These are phyloP conservation scores for Cercospora canescens DNA, from an alignment of 2,329 filamentous ascomycete species.

Conservation along the genomic window DNA sequence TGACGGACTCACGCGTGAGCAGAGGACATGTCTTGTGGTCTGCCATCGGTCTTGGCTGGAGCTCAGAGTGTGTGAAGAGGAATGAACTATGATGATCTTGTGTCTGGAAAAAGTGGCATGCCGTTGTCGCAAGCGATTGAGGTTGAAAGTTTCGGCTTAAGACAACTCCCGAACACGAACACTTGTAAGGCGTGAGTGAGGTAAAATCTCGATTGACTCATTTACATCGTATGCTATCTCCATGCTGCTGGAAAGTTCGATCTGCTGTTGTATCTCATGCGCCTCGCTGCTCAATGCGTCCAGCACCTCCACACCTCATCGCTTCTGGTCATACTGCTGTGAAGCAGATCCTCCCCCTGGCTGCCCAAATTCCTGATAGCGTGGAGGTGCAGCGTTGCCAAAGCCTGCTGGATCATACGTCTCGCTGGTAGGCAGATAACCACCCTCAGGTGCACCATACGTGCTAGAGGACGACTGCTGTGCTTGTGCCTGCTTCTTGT, in stretches of 20 bases:
- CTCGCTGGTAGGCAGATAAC: conserved; percentile 24
- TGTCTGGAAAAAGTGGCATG: background rate
- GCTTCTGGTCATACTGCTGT: conserved; percentile 10
- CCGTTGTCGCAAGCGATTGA: background rate
- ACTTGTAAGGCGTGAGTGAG: background rate
- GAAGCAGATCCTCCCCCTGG: conserved; percentile 13
- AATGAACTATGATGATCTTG: background rate
- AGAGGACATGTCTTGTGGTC: conserved; percentile 54
- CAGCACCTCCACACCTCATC: background rate
- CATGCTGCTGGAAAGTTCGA: background rate
- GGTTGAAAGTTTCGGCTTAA: conserved; percentile 5
- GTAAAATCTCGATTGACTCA: background rate
- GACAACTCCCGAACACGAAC: background rate
- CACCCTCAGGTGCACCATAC: conserved; percentile 16
- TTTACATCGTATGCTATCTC: background rate
- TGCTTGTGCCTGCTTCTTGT: conserved; percentile 32
- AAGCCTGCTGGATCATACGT: conserved; percentile 31
- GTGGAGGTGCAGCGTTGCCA: conserved; percentile 28
- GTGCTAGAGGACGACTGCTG: conserved; percentile 24
- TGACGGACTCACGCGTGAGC: conserved; percentile 71
- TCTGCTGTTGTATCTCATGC: conserved; percentile 2
- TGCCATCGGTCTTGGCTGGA: conserved; percentile 41
- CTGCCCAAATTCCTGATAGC: conserved; percentile 31
- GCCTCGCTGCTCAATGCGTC: conserved; percentile 1
- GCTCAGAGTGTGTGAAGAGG: background rate